phyloP scores from a whole-genome alignment of 1,284 basidiomycete genomes.

The Pseudozyma tsukubaensis region DNA sequence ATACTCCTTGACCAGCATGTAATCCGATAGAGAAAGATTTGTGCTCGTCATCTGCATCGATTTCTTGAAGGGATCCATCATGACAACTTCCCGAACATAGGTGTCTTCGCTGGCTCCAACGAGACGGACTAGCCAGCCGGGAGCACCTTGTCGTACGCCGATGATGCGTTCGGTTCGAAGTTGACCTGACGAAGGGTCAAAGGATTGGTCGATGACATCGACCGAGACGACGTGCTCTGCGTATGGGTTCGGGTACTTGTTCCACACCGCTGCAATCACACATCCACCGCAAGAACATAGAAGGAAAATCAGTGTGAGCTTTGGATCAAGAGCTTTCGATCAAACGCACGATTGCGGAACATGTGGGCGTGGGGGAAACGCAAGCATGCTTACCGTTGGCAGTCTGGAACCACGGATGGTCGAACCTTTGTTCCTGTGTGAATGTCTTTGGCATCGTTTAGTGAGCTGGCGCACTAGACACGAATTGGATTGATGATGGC shows the following conservation, averaged over 20 bases:
- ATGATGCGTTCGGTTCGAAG: conserved; percentile 86
- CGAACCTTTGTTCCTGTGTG: conserved; percentile 29
- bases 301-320: not conserved
- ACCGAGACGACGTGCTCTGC: conserved; percentile 91
- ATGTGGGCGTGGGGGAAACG: not conserved
- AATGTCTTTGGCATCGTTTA: conserved; percentile 39
- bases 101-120: conserved; percentile 91
- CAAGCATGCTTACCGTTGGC: conserved; percentile 29
- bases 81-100: conserved; percentile 90
- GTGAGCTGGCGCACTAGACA: not conserved
- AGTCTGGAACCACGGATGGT: conserved; percentile 38
- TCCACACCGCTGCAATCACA: conserved; percentile 80
- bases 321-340: too few species aligned
- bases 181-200: conserved; percentile 84
- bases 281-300: too few species aligned
- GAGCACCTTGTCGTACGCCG: conserved; percentile 86
- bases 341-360: too few species aligned
- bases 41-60: conserved; percentile 56
- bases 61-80: conserved; percentile 70
- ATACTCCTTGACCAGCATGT: conserved; percentile 86
- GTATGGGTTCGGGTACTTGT: conserved; percentile 94
- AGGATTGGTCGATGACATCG: conserved; percentile 84
- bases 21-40: conserved; percentile 83
- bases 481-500: not conserved
- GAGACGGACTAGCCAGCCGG: conserved; percentile 84